A percentile compares a stretch with the other conserved stretches of the same genome.
These are phyloP conservation scores for Chalara sp. DNA, from an alignment of 2,329 filamentous ascomycete species.

Conservation along the genomic window DNA sequence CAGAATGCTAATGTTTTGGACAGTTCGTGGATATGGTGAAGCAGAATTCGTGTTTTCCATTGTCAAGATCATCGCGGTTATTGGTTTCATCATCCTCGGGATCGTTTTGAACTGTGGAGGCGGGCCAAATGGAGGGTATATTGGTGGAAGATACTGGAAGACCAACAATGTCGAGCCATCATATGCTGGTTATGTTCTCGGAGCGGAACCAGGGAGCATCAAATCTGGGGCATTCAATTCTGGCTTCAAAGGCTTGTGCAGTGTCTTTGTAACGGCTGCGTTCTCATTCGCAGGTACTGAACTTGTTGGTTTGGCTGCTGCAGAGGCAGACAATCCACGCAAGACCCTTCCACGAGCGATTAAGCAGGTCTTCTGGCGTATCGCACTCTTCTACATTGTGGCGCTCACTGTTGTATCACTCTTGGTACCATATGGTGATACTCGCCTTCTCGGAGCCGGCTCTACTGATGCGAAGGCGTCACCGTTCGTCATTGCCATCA, in stretches of 20 bases:
- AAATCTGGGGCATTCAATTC: slow-evolving; percentile 33
- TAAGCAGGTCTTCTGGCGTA: slow-evolving; percentile 49
- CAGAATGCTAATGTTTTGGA: no score
- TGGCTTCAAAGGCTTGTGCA: slow-evolving; percentile 43
- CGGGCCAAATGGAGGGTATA: slow-evolving; percentile 46
- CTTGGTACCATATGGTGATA: slow-evolving; percentile 38
- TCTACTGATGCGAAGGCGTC: slow-evolving; percentile 34
- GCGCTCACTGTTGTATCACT: slow-evolving; percentile 45
- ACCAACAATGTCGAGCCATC: slow-evolving; percentile 32
- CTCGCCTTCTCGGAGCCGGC: slow-evolving; percentile 27
- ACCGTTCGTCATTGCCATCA: slow-evolving; percentile 52
- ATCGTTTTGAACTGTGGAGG: slow-evolving; percentile 53
- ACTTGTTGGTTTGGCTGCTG: slow-evolving; percentile 44
- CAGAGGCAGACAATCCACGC: slow-evolving; percentile 42
- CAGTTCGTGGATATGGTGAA: slow-evolving; percentile 77
- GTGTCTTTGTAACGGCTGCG: slow-evolving; percentile 45
- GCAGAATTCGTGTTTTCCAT: slow-evolving; percentile 83
- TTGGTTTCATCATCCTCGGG: slow-evolving; percentile 59
- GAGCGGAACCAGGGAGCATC: slow-evolving; percentile 11
- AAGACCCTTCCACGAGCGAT: slow-evolving; percentile 42
- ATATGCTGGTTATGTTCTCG: slow-evolving; percentile 32
- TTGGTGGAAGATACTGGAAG: slow-evolving; percentile 56
- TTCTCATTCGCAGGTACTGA: slow-evolving; percentile 47
- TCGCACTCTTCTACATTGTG: slow-evolving; percentile 45
- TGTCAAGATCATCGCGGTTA: slow-evolving; percentile 66